Percentiles rank a stretch among this genome's conserved stretches.
Evolutionary conservation across 257 asterid species (phyloP).

Genomic region (Lantana camara): DNA sequence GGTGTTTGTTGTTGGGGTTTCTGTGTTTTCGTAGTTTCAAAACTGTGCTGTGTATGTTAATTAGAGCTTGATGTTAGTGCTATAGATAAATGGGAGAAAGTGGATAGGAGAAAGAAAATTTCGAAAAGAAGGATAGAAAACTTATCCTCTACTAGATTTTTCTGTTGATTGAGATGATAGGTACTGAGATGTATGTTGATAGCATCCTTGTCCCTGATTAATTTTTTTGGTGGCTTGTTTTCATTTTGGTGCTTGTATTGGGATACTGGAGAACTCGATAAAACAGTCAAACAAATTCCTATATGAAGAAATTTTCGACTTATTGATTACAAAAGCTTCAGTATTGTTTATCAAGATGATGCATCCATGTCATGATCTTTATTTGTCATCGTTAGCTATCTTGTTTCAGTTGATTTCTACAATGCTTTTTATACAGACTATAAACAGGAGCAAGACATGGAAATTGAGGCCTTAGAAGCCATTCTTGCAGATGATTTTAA

Average conservation of each 20-base stretch:
- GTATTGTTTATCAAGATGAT: slow-evolving; percentile 16
- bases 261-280: neutral
- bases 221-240: neutral
- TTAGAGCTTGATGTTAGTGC: slow-evolving; percentile 7
- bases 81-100: slow-evolving; percentile 1
- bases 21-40: slow-evolving; percentile 7
- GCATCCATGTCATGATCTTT: neutral
- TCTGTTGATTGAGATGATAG: slow-evolving; percentile 9
- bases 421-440: slow-evolving; percentile 54
- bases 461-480: slow-evolving; percentile 94
- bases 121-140: neutral
- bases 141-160: neutral
- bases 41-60: neutral
- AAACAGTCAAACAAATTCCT: neutral
- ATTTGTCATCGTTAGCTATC: neutral
- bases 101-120: slow-evolving; percentile 10
- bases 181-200: neutral
- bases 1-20: slow-evolving; percentile 7
- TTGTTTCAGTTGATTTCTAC: slow-evolving; percentile 1
- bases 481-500: slow-evolving; percentile 87
- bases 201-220: neutral
- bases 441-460: slow-evolving; percentile 96
- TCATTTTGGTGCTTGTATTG: slow-evolving; percentile 11
- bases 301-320: slow-evolving; percentile 7
- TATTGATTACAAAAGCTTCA: slow-evolving; percentile 4